Base-by-base conservation (phyloP, 345 rosid genomes). In the Sapria himalayana region DNA sequence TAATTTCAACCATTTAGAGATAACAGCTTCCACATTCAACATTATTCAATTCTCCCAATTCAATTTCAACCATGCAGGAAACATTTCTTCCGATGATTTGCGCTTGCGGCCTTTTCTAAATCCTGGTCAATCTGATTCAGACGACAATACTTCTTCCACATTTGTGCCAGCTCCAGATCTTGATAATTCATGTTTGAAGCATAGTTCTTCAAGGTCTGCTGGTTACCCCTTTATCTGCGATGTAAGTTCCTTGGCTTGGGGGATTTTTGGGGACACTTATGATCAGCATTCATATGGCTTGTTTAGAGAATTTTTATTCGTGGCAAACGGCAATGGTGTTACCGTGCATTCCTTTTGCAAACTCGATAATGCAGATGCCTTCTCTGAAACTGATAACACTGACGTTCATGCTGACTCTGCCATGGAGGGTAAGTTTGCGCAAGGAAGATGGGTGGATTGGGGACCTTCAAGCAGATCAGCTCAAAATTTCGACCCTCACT, bases 401-500 rank as follows among this genome's bases (percentile, higher is more conserved):
- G 45, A 41, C 56, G 65, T 56, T 50, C 22, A 23, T 21, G 33
- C 50, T 20, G 48, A 43, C 33, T 15, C 52, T 38, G 40, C 42
- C 17, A 33, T 48, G 48, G 70, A 64, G 43, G 68, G 57, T 45
- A 69, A 71, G 49, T 51, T 51, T 50, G 59, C 45, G 61, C 56
- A 60, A 46, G 98, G 95, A 52, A 63, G 72, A 51, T 89, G 95
- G 98, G 79, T 73, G 47, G 68, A 79, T 39, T 89, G 98, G 95
- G 93, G 93, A 23, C 92, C 98, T 57, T 50, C 45, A 13, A 31
- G 54, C 27, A 15, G 19, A 17, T 45, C 61, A 45, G 49, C 51
- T 46, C 56, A 44, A 34, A 46, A 43, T 45, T 14, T 20, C 9
- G 47, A 7, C 4, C 12, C 9, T 21, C 21, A 41, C 54, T 63